A percentile compares a stretch with the other conserved stretches of the same genome.
Conservation (phyloP, 441 rosid species). For the Croton setiger region DNA sequence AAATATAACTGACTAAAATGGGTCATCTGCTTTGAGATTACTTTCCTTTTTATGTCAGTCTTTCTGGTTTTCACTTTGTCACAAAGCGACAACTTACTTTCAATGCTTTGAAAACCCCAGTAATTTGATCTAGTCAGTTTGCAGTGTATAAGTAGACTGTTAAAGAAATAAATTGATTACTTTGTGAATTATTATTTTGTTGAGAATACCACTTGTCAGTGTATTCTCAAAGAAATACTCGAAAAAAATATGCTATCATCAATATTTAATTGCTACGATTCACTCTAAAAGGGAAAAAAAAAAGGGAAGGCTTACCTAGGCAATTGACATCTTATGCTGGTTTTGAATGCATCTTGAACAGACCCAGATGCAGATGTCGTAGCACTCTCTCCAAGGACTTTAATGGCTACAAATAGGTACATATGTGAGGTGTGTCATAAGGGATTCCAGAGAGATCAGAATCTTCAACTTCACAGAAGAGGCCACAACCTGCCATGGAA, state of each 20-base stretch:
- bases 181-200: no score
- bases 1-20: neutral
- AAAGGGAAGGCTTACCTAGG: neutral
- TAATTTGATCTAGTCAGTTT: neutral
- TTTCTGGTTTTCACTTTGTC: neutral
- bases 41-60: no score
- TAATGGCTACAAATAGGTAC: conserved; percentile 64
- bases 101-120: neutral
- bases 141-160: neutral
- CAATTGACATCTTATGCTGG: neutral
- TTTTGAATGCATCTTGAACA: conserved; percentile 19
- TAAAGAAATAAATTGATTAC: no score
- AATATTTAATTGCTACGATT: no score
- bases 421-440: conserved; percentile 60
- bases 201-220: no score
- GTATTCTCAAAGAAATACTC: no score
- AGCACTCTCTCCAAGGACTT: conserved; percentile 53
- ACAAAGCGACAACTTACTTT: neutral
- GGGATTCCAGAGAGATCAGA: conserved; percentile 64
- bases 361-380: conserved; percentile 67
- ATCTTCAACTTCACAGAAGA: conserved; percentile 65
- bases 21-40: no score
- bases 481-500: conserved; percentile 77
- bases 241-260: no score
- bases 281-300: no score